These are phyloP conservation scores for Pseudofabraea citricarpa DNA, from an alignment of 2,329 filamentous ascomycete genomes.

Conservation along the genomic window DNA sequence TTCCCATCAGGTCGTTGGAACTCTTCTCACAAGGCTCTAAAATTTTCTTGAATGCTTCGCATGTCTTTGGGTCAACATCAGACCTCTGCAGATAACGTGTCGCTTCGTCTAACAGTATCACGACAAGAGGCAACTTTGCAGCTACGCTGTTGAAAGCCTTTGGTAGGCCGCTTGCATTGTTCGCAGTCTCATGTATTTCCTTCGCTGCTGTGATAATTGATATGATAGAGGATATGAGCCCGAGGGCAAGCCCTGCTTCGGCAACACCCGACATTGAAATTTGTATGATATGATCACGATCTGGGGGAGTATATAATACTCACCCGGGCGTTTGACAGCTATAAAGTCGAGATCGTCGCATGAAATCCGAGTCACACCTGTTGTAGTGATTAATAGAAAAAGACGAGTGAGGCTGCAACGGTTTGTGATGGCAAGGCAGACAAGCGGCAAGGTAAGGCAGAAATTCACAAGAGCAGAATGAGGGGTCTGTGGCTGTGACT, in stretches of 20 bases:
- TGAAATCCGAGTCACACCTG: no score
- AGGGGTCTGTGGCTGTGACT: no score
- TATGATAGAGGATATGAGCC: slow-evolving; percentile 13
- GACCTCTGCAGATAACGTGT: not conserved
- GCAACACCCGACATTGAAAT: slow-evolving; percentile 9
- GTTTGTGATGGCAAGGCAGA: no score
- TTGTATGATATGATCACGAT: not conserved
- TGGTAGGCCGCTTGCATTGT: slow-evolving; percentile 9
- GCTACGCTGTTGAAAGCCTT: slow-evolving; percentile 5
- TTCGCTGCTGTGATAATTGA: slow-evolving; percentile 10
- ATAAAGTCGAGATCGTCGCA: no score
- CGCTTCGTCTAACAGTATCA: not conserved
- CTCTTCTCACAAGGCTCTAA: not conserved
- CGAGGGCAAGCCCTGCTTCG: slow-evolving; percentile 13
- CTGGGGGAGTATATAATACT: no score
- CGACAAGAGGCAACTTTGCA: not conserved
- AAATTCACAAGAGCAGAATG: no score
- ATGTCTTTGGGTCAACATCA: not conserved
- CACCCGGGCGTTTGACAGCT: no score
- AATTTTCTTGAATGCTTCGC: not conserved
- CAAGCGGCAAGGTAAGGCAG: no score
- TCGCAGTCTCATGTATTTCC: slow-evolving; percentile 9
- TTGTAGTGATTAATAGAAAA: no score
- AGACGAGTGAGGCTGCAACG: no score
- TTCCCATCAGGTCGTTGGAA: not conserved